A percentile compares a stretch with the other conserved stretches of the same genome.
phyloP scores from a whole-genome alignment of 257 asterid species.

The Apocynum venetum region DNA sequence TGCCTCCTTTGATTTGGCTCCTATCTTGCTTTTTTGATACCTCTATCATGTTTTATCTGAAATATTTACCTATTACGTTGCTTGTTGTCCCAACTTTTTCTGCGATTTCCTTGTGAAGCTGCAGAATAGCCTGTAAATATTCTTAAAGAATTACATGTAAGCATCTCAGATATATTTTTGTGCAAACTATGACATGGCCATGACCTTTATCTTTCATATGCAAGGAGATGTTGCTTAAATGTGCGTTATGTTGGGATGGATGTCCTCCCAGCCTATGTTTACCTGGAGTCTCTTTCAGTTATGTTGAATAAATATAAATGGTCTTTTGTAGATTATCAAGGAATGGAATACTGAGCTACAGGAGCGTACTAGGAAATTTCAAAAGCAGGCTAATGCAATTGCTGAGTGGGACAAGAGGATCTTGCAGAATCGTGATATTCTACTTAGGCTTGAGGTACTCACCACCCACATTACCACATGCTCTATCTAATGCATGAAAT shows the following conservation, averaged over 20 bases:
- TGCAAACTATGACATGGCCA: neutral
- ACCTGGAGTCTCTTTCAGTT: neutral
- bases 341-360: conserved; percentile 95
- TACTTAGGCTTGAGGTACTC: conserved; percentile 79
- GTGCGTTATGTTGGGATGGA: neutral
- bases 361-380: conserved; percentile 83
- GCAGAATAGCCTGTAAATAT: neutral
- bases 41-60: neutral
- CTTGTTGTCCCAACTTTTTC: neutral
- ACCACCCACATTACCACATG: neutral
- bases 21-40: neutral
- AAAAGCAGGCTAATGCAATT: conserved; percentile 87
- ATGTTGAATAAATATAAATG: conserved; percentile 3
- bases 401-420: conserved; percentile 98
- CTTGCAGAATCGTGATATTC: conserved; percentile 91
- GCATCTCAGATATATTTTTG: neutral
- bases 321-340: conserved; percentile 71
- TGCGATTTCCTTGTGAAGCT: conserved; percentile 1
- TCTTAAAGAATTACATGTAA: neutral
- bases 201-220: neutral
- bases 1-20: neutral
- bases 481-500: neutral
- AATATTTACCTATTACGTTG: neutral
- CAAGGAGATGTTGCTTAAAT: neutral
- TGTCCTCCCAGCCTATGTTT: neutral